phyloP scores from a whole-genome alignment of 2,329 filamentous ascomycete species.

The Talaromyces marneffei region DNA sequence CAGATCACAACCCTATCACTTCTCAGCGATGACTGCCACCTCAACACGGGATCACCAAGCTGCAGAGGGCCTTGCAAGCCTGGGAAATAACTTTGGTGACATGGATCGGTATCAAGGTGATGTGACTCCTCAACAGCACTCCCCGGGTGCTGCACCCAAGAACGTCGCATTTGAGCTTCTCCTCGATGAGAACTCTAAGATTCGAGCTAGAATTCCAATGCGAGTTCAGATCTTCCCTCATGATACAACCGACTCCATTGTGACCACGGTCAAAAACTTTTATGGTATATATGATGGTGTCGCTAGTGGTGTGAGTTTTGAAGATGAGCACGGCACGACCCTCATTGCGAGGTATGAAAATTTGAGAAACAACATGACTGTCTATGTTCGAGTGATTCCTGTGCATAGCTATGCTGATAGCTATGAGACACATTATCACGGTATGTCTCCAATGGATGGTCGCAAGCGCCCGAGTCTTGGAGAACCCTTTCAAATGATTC shows the following conservation, averaged over 20 bases:
- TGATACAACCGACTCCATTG: conserved; percentile 95
- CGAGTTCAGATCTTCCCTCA: conserved; percentile 83
- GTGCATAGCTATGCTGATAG: conserved; percentile 48
- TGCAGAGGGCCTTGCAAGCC: conserved; percentile 23
- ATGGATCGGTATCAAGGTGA: conserved; percentile 23
- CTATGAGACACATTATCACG: conserved; percentile 43
- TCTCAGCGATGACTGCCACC: conserved; percentile 30
- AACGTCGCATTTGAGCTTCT: conserved; percentile 61
- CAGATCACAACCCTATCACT: conserved; percentile 20
- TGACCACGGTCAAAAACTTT: conserved; percentile 98
- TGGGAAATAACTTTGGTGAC: conserved; percentile 28
- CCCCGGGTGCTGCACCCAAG: conserved; percentile 45
- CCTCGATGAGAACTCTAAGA: conserved; percentile 52
- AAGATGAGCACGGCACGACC: conserved; percentile 81
- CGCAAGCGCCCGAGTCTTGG: conserved; percentile 56
- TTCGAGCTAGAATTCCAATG: conserved; percentile 59
- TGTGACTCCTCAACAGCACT: conserved; percentile 25
- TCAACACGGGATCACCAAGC: conserved; percentile 27
- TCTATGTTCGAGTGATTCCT: conserved; percentile 79
- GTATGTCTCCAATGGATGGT: conserved; percentile 46
- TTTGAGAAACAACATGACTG: conserved; percentile 83
- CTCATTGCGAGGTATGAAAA: conserved; percentile 97
- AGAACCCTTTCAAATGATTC: conserved; percentile 60
- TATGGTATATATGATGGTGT: conserved; percentile 86
- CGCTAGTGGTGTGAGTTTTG: conserved; percentile 84